Percentiles rank a stretch among this genome's conserved stretches.
phyloP scores from a whole-genome alignment of 129 eudicot genomes.

The sunflower (Helianthus annuus) region DNA sequence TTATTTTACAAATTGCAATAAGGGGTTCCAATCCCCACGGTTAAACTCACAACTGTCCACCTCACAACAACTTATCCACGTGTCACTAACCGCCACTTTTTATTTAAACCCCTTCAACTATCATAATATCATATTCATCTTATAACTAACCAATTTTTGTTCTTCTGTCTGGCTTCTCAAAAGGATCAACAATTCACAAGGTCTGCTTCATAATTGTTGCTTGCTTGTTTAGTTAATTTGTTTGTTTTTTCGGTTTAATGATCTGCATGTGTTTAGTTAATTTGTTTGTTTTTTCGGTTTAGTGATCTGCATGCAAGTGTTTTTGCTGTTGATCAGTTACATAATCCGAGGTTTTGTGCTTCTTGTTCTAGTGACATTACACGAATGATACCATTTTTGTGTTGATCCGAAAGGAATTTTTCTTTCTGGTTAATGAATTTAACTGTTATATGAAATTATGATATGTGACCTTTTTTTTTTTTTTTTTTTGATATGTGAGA shows the following conservation, averaged over 20 bases:
- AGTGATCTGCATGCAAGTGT: conserved; percentile 24
- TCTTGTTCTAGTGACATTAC: conserved; percentile 1
- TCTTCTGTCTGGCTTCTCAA: neutral
- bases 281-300: conserved; percentile 21
- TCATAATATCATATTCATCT: too few species aligned
- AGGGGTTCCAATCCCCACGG: too few species aligned
- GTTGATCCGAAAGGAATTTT: conserved; percentile 4
- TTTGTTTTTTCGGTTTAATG: conserved; percentile 19
- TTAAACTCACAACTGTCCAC: conserved; percentile 1
- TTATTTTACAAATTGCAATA: too few species aligned
- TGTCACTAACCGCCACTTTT: conserved; percentile 30
- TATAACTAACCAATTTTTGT: conserved; percentile 7
- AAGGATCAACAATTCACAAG: neutral
- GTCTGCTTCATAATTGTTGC: neutral
- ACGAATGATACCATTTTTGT: conserved; percentile 2
- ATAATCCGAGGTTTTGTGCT: conserved; percentile 20
- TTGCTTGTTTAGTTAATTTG: neutral
- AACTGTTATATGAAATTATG: neutral
- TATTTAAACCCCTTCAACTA: conserved; percentile 10
- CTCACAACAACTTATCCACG: conserved; percentile 26
- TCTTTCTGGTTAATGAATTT: neutral
- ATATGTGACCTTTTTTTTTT: conserved; percentile 17
- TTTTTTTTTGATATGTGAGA: too few species aligned
- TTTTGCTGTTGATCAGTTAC: conserved; percentile 19
- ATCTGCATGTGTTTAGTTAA: neutral